Base-by-base conservation (phyloP, 164 flowering plant species). In the Magnolia kwangsiensis region DNA sequence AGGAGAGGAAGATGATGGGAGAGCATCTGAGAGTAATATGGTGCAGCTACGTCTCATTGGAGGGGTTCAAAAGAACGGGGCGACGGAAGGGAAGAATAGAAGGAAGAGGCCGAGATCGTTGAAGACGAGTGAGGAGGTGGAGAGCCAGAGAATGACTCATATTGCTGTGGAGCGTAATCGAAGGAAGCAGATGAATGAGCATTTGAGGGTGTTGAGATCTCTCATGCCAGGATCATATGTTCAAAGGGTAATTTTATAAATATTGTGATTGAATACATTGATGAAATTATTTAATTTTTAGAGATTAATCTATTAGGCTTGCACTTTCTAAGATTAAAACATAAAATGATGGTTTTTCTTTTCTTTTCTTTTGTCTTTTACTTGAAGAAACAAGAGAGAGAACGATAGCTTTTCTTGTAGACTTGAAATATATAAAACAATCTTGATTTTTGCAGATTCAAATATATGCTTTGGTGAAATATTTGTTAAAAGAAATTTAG, bases 141-240 rank as follows among this genome's bases (percentile, higher is more conserved):
- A 96, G 81, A 96, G 96, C 90, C 99, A 96, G 81, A 74, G 98
- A 58, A 96, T 96, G 98, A 96, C 98, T 72, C 98, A 96, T 69
- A 96, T 96, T 6, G 99, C 99, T 0, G 99, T 96, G 7, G 98
- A 96, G 75, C 86, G 99, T 4, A 96, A 96, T 23, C 66, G 99
- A 71, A 88, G 99, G 81, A 91, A 90, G 88, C 98, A 94, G 76
- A 96, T 96, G 99, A 96, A 96, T 64, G 98, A 94, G 75, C 96
- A 96, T 83, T 95, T 96, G 51, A 83, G 91, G 10, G 99, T 91
- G 55, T 73, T 96, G 71, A 85, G 97, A 72, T 87, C 98, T 75
- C 95, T 96, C 85, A 94, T 94, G 99, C 98, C 98, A 0, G 88
- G 92, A 16, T 91, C 98, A 2, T 94, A 96, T 72, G 97, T 96